These are phyloP conservation scores for Zoysia pacifica DNA, from an alignment of 176 grass and related monocot species.

Conservation along the genomic window DNA sequence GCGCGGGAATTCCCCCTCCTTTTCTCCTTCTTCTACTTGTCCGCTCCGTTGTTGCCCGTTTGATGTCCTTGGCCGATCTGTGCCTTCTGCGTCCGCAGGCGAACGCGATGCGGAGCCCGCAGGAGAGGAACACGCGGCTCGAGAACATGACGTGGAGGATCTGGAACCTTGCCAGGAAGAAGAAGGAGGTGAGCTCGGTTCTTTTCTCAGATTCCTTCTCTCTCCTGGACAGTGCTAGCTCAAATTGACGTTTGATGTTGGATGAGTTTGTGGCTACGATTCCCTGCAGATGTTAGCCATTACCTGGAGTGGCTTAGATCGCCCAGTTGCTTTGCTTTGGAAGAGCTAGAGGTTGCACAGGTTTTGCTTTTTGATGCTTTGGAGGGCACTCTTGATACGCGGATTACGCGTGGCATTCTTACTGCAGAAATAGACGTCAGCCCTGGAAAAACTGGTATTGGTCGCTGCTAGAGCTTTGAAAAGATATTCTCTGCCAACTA, in stretches of 20 bases:
- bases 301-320: constrained; percentile 14
- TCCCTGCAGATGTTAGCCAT: not conserved
- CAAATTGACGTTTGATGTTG: not conserved
- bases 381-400: constrained; percentile 4
- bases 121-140: constrained; percentile 98
- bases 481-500: not conserved
- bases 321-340: not conserved
- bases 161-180: constrained; percentile 99
- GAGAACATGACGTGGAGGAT: constrained; percentile 99
- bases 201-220: constrained; percentile 6
- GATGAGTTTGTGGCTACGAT: constrained; percentile 3
- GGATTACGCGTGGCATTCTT: not conserved
- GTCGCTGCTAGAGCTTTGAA: constrained; percentile 9
- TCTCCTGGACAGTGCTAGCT: not conserved
- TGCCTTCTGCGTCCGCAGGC: constrained; percentile 40
- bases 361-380: constrained; percentile 17
- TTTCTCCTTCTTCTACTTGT: not conserved
- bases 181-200: constrained; percentile 75
- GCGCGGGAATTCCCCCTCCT: not conserved
- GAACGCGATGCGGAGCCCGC: constrained; percentile 93
- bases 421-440: not conserved
- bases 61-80: constrained; percentile 41
- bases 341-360: not conserved
- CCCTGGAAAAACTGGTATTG: constrained; percentile 2
- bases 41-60: not conserved